These are phyloP conservation scores for Daedaleopsis sinensis DNA, from an alignment of 768 basidiomycete genomes.

Conservation along the genomic window DNA sequence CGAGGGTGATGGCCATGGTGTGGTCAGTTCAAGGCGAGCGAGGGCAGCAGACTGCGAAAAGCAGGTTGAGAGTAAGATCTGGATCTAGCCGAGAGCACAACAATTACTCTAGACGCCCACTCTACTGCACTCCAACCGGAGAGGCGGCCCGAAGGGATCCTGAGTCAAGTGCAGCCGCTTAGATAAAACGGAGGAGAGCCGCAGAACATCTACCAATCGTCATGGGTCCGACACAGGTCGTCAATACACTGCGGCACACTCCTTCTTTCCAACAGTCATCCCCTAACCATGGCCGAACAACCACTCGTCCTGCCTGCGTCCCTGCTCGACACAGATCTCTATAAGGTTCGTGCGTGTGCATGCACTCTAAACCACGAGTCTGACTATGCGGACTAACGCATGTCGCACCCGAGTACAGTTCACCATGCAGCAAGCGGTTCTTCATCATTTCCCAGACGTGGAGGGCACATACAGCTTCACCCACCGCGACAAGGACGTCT, in stretches of 20 bases:
- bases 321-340: slow-evolving; percentile 90
- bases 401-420: slow-evolving; percentile 48
- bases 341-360: slow-evolving; percentile 66
- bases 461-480: slow-evolving; percentile 79
- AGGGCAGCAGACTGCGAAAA: background rate
- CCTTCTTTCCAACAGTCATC: background rate
- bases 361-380: slow-evolving; percentile 1
- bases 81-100: no score
- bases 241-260: background rate
- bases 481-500: slow-evolving; percentile 65
- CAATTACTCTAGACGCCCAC: no score
- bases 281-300: background rate
- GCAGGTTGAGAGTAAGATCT: background rate
- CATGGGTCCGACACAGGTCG: background rate
- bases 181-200: background rate
- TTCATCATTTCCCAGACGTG: slow-evolving; percentile 73
- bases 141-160: background rate
- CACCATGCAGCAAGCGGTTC: slow-evolving; percentile 94
- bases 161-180: no score
- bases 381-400: slow-evolving; percentile 1
- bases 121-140: no score
- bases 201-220: no score
- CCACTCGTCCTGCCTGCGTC: slow-evolving; percentile 43
- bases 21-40: background rate
- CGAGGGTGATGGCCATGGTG: slow-evolving; percentile 30